Percentiles rank a stretch among this genome's conserved stretches.
Evolutionary conservation across 129 eudicot species (phyloP).

Genomic region (Chrysanthemum seticuspe): DNA sequence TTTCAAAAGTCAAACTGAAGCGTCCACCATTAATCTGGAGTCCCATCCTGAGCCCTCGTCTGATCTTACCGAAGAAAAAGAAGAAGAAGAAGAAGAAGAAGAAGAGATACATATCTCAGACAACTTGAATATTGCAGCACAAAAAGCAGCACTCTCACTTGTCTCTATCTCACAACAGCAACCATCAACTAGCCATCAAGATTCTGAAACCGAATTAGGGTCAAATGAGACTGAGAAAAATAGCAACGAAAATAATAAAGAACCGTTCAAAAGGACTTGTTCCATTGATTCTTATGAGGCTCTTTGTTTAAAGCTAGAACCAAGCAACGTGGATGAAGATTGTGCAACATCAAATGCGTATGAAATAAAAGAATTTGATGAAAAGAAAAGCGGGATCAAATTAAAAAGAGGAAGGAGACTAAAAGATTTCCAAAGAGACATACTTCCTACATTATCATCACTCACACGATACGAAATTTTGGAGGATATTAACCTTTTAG

Average conservation of each 20-base stretch:
- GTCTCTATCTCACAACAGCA: conserved; percentile 37
- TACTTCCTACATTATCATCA: conserved; percentile 60
- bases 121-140: conserved; percentile 20
- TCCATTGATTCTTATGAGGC: conserved; percentile 63
- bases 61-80: conserved; percentile 27
- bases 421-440: conserved; percentile 70
- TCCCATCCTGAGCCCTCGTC: conserved; percentile 41
- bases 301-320: conserved; percentile 50
- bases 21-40: conserved; percentile 37
- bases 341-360: conserved; percentile 52
- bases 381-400: conserved; percentile 38
- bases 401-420: conserved; percentile 75
- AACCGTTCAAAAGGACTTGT: conserved; percentile 37
- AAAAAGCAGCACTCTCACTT: conserved; percentile 60
- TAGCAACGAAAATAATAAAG: conserved; percentile 26
- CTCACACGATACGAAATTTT: conserved; percentile 63
- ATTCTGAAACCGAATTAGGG: conserved; percentile 15
- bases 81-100: conserved; percentile 13
- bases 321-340: conserved; percentile 45
- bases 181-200: conserved; percentile 29
- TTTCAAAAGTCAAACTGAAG: conserved; percentile 14
- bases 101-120: neutral
- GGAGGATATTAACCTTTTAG: conserved; percentile 66
- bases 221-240: conserved; percentile 27
- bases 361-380: conserved; percentile 33